Evolutionary conservation across 2,329 filamentous ascomycete genomes (phyloP), one percentile per base, ranked within the genome.

Genomic region (Penicillium sp.): DNA sequence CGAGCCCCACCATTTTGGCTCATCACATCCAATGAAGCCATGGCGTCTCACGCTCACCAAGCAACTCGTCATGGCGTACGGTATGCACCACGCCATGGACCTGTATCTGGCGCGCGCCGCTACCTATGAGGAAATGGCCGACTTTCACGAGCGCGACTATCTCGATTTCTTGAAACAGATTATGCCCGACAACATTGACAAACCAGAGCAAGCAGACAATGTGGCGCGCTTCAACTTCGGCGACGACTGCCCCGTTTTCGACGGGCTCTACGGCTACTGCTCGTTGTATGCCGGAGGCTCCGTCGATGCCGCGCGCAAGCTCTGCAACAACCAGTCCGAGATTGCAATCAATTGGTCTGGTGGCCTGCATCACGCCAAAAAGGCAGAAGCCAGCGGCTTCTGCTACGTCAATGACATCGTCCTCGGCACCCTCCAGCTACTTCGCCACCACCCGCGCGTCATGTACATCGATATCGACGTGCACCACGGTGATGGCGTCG

Each of bases 381-480:
- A 93, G 70, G 85, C 88, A 49, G 91, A 96, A 74, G 93, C 94
- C 0, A 93, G 89, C 13, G 94, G 94, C 0, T 99, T 99, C 74
- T 99, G 94, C 78, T 99, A 99, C 76, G 91, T 97, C 76, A 99
- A 99, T 73, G 94, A 99, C 74, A 97, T 97, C 66, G 94, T 97
- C 54, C 83, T 99, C 43, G 91, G 89, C 34, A 94, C 97, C 64
- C 82, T 97, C 35, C 89, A 97, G 70, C 83, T 99, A 9, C 80
- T 97, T 14, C 87, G 89, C 29, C 83, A 87, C 67, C 85, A 92
- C 64, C 86, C 91, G 14, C 88, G 92, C 45, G 92, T 97, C 7
- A 81, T 97, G 54, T 97, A 97, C 74, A 92, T 97, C 72, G 91
- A 96, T 69, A 95, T 96, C 62, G 91, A 96, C 70, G 90, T 96